These are phyloP conservation scores for Picea sitchensis DNA, from an alignment of 75 land plant genomes.

Conservation along the genomic window DNA sequence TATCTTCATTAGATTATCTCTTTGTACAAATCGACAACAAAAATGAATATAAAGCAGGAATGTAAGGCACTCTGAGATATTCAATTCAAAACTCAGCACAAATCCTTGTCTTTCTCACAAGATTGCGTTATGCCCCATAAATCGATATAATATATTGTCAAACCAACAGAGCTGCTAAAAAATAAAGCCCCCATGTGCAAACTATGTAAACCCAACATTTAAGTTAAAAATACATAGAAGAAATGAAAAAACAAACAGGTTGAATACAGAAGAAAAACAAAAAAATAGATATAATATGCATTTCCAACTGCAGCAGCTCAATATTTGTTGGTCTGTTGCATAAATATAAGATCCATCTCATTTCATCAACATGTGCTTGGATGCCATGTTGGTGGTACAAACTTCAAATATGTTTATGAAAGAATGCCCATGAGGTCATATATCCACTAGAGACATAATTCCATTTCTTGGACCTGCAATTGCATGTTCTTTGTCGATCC, in stretches of 20 bases:
- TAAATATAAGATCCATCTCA: conserved; percentile 7
- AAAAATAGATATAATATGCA: background rate
- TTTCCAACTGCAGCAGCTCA: background rate
- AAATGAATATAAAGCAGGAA: no score
- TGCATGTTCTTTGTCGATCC: background rate
- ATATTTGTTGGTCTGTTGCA: background rate
- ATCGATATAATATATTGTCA: background rate
- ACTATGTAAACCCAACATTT: background rate
- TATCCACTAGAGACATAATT: background rate
- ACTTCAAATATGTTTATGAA: background rate
- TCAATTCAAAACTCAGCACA: no score
- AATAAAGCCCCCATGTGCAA: background rate
- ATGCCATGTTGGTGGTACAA: background rate
- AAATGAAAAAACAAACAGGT: no score
- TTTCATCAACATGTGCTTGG: conserved; percentile 2
- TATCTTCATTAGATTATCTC: background rate
- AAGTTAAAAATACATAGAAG: background rate
- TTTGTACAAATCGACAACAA: no score
- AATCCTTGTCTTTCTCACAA: background rate
- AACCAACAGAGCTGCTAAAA: background rate
- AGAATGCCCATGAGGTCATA: conserved; percentile 9
- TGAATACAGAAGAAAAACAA: no score
- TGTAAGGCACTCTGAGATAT: no score
- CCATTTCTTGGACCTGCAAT: conserved; percentile 6
- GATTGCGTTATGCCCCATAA: background rate